Base-by-base conservation (phyloP, 2,329 filamentous ascomycete species). In the Fonsecaea nubica region DNA sequence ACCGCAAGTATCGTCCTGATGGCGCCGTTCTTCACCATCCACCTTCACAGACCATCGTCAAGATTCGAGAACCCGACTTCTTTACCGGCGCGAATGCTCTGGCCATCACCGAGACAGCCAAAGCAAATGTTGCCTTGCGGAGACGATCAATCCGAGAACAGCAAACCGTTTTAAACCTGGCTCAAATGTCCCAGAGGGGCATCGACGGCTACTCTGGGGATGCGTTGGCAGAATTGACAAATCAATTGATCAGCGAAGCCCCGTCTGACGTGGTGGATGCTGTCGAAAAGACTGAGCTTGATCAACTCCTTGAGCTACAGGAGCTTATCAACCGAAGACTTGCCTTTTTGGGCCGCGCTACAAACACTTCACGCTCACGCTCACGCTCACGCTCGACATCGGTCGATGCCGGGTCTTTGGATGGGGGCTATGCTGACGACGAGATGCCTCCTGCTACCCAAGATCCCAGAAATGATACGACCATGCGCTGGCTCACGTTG, bases 21-120 rank as follows among this genome's bases (percentile, higher is more conserved):
- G 50, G 59, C 32, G 52, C 45, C 21, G 64, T 66, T 21, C 42
- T 70, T n/a, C 58, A 65, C 33, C 69, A 71, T 56, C 65, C 62
- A 10, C 56, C 60, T 54, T 32, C 61, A 73, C 72, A 64, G 72
- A 75, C 67, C 70, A 73, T 73, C 10, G 63, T 74, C 42, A 66
- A 70, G 59, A 72, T 74, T 33, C 67, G 68, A 53, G 72, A 70
- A 10, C 77, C 73, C 36, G 76, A 77, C 36, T 69, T 74, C 33
- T 73, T 73, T 32, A 72, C 74, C 21, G 68, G 68, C 45, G 69
- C 72, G 9, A 63, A 58, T 56, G 63, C 67, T n/a, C 63, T 68
- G 10, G 61, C 68, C 36, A 67, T 69, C 42, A 68, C 66, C 2
- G 70, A 73, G 60, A 71, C 70, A 8, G 70, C 70, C 50, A 69